Conservation (phyloP, 495 filamentous ascomycete genomes). For the Haplographium delicatum region DNA sequence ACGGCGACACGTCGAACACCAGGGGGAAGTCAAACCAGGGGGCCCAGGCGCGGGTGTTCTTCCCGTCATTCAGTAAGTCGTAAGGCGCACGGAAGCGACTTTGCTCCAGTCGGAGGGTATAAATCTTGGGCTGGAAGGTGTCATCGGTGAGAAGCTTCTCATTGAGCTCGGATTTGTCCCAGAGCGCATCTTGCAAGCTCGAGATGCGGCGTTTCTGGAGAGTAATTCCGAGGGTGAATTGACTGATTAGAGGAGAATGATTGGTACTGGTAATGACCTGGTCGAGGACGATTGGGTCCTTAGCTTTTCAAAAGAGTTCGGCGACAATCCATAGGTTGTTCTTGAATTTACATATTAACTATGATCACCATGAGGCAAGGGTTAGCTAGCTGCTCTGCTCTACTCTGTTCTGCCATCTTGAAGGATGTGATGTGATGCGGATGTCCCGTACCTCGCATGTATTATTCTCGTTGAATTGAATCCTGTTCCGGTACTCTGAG, state of each 20-base stretch:
- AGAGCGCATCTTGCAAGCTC: neutral
- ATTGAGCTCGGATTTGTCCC: neutral
- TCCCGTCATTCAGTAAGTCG: neutral
- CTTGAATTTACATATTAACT: neutral
- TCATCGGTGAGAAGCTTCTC: neutral
- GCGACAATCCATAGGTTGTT: neutral
- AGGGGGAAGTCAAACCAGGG: neutral
- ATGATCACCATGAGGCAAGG: neutral
- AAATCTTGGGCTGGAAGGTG: neutral
- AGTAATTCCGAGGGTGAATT: neutral
- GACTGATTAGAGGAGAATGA: neutral
- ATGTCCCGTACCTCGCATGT: neutral
- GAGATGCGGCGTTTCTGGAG: neutral
- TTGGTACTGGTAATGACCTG: neutral
- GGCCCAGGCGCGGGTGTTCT: neutral
- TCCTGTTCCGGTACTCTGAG: neutral
- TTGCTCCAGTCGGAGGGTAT: neutral
- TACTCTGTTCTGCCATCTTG: neutral
- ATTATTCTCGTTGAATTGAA: neutral
- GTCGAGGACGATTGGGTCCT: neutral
- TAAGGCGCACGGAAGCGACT: neutral
- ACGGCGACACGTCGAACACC: neutral
- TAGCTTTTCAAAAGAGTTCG: neutral
- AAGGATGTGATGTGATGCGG: neutral
- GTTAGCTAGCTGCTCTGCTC: neutral